Evolutionary conservation across 805 yeast species (phyloP).

Genomic region (Zygotorulaspora florentina): DNA sequence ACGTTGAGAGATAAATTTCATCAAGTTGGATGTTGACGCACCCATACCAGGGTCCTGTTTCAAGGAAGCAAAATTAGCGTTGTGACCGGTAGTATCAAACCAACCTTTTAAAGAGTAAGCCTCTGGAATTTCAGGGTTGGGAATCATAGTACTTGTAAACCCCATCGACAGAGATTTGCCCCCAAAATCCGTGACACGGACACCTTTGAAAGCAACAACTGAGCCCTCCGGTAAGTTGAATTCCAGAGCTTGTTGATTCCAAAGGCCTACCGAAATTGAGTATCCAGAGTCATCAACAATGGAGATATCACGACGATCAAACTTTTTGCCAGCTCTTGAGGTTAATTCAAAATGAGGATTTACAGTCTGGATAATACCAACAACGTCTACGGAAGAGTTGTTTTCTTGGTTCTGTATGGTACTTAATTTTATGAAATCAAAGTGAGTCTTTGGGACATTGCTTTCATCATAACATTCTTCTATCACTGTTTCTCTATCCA

Average conservation of each 20-base stretch:
- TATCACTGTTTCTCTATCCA: constrained; percentile 75
- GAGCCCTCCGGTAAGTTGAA: constrained; percentile 71
- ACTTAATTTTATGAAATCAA: constrained; percentile 67
- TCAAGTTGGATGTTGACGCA: constrained; percentile 34
- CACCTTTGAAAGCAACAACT: constrained; percentile 89
- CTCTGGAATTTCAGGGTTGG: constrained; percentile 86
- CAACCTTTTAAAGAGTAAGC: constrained; percentile 89
- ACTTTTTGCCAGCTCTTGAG: constrained; percentile 87
- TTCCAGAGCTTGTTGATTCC: constrained; percentile 85
- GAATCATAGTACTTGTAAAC: constrained; percentile 66
- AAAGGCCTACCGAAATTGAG: constrained; percentile 74
- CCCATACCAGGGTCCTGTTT: constrained; percentile 47
- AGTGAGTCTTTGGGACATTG: constrained; percentile 74
- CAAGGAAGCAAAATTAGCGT: constrained; percentile 57
- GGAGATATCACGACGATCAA: constrained; percentile 83
- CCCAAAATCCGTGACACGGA: constrained; percentile 79
- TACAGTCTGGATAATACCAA: constrained; percentile 80
- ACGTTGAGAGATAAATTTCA: constrained; percentile 49
- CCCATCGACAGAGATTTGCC: constrained; percentile 82
- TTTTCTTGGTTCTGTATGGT: constrained; percentile 63
- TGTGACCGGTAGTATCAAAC: constrained; percentile 79
- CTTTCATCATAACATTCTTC: constrained; percentile 58
- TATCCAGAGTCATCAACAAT: constrained; percentile 81
- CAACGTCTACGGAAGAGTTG: constrained; percentile 74
- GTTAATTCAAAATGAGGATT: constrained; percentile 72